A percentile compares a stretch with the other conserved stretches of the same genome.
These are phyloP conservation scores for Trichoderma orchidacearum DNA, from an alignment of 495 filamentous ascomycete genomes.

Conservation along the genomic window DNA sequence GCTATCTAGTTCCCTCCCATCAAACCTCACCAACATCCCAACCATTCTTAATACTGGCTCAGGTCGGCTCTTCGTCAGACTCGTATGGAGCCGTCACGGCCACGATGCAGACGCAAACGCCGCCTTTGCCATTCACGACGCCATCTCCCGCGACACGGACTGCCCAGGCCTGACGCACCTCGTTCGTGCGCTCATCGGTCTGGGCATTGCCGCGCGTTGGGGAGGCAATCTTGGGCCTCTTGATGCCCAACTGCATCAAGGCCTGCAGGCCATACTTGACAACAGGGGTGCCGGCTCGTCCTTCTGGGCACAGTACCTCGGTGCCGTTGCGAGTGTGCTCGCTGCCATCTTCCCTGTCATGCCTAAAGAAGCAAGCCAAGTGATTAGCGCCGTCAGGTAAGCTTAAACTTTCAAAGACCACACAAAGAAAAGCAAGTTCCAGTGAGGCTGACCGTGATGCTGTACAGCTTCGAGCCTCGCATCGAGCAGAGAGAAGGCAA, in stretches of 20 bases:
- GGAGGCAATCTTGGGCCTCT: slow-evolving; percentile 46
- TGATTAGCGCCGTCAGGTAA: slow-evolving; percentile 18
- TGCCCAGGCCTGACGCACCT: slow-evolving; percentile 62
- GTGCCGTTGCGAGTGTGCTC: slow-evolving; percentile 21
- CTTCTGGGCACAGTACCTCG: slow-evolving; percentile 32
- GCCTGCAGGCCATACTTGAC: slow-evolving; percentile 21
- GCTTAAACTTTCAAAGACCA: no score
- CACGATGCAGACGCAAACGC: slow-evolving; percentile 37
- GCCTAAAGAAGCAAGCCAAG: slow-evolving; percentile 9
- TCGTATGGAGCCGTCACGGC: slow-evolving; percentile 33
- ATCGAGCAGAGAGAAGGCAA: background rate
- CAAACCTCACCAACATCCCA: background rate
- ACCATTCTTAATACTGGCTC: slow-evolving; percentile 13
- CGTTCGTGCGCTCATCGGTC: slow-evolving; percentile 53
- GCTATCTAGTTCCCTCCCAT: slow-evolving; percentile 41
- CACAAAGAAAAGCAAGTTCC: no score
- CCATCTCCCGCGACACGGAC: slow-evolving; percentile 53
- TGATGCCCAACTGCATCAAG: slow-evolving; percentile 23
- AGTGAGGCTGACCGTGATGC: no score
- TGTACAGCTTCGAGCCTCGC: background rate
- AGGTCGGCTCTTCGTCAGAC: slow-evolving; percentile 21
- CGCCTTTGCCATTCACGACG: slow-evolving; percentile 55
- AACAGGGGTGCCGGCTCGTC: slow-evolving; percentile 15
- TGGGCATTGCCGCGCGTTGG: slow-evolving; percentile 68
- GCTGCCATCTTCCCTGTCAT: slow-evolving; percentile 17